phyloP scores from a whole-genome alignment of 345 rosid species.

The Salix brachista region DNA sequence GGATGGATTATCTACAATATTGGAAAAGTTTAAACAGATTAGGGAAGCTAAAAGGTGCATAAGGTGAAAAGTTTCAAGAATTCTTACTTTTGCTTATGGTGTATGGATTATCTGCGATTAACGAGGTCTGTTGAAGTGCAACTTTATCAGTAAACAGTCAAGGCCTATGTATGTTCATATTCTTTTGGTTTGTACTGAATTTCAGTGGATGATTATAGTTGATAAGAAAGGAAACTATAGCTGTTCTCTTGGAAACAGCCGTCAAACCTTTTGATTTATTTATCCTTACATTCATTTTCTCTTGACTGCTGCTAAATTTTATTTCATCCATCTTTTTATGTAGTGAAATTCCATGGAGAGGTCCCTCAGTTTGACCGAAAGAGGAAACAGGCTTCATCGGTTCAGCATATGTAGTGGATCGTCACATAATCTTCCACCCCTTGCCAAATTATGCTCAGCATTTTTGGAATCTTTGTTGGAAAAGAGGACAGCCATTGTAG shows the following conservation, averaged over 20 bases:
- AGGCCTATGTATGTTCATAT: neutral
- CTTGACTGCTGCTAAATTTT: neutral
- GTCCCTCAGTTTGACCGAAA: slow-evolving; percentile 46
- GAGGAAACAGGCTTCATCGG: slow-evolving; percentile 32
- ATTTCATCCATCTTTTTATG: neutral
- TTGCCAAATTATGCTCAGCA: slow-evolving; percentile 56
- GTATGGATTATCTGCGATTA: too few species aligned
- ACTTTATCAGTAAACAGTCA: too few species aligned
- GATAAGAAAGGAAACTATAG: neutral
- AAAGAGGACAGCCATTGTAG: slow-evolving; percentile 51
- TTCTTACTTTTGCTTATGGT: neutral
- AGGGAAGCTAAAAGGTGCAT: neutral
- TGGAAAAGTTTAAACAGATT: neutral
- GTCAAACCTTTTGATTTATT: neutral
- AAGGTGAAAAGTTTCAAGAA: neutral
- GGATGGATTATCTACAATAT: too few species aligned
- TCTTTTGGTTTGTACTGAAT: neutral
- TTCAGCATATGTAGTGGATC: slow-evolving; percentile 67
- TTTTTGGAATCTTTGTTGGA: slow-evolving; percentile 79
- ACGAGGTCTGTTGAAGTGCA: too few species aligned
- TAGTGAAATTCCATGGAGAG: slow-evolving; percentile 60
- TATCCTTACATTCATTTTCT: neutral
- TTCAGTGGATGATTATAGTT: neutral
- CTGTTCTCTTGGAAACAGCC: neutral
- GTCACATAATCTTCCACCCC: slow-evolving; percentile 82